phyloP scores from a whole-genome alignment of 2,329 filamentous ascomycete genomes.

The Clonostachys sp. region DNA sequence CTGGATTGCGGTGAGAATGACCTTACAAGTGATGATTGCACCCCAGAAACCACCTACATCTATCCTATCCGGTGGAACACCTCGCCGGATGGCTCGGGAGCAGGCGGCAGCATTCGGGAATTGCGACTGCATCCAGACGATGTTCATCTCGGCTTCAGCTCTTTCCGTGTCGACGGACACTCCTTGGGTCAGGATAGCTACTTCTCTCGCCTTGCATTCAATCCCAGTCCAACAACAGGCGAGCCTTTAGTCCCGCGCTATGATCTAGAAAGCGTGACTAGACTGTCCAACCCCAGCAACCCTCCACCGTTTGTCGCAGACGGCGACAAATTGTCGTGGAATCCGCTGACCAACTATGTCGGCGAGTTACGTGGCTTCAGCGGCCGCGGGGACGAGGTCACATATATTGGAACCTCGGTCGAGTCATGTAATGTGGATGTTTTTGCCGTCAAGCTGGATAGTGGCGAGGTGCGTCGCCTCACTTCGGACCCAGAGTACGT shows the following conservation, averaged over 20 bases:
- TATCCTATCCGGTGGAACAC: neutral
- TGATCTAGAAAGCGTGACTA: neutral
- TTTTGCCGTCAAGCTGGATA: neutral
- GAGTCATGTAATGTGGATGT: neutral
- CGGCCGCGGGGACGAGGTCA: neutral
- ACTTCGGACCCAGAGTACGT: neutral
- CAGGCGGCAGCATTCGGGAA: neutral
- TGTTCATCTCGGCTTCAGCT: neutral
- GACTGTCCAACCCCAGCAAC: no score
- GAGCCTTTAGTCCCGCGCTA: neutral
- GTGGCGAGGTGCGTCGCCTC: neutral
- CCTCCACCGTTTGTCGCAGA: no score
- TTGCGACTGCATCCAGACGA: neutral
- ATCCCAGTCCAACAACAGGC: neutral
- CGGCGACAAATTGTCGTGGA: no score
- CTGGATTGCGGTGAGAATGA: neutral
- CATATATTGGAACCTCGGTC: neutral
- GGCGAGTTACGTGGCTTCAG: neutral
- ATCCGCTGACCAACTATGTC: neutral
- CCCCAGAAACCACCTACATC: neutral
- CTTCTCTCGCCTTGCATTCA: neutral
- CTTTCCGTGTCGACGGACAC: neutral
- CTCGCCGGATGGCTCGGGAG: neutral
- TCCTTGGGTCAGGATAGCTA: neutral
- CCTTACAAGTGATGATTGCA: neutral